Conservation (phyloP, 345 rosid genomes). For the Eutrema japonicum region DNA sequence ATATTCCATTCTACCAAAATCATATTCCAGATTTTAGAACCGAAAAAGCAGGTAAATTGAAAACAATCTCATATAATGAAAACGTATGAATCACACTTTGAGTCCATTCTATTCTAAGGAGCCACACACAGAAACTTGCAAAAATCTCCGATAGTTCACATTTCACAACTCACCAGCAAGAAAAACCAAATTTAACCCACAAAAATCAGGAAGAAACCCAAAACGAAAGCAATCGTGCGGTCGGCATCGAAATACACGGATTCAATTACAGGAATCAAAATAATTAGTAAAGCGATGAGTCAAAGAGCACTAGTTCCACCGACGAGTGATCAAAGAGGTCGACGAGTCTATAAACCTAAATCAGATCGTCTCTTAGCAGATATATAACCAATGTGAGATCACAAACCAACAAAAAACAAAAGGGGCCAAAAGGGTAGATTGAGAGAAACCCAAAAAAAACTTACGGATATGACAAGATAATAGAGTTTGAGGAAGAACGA, state of each 20-base stretch:
- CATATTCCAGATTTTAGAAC: background rate
- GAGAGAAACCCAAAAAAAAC: background rate
- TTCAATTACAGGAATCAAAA: background rate
- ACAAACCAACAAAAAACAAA: background rate
- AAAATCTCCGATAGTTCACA: background rate
- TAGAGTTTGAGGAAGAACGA: too few relatives aligned
- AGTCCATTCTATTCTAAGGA: background rate
- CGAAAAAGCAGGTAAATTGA: background rate
- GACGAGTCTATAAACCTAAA: background rate
- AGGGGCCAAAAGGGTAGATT: background rate
- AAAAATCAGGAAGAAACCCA: background rate
- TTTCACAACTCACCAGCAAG: too few relatives aligned
- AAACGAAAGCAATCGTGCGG: constrained; percentile 30
- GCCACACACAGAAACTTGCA: constrained; percentile 1
- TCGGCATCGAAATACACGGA: background rate
- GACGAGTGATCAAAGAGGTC: too few relatives aligned
- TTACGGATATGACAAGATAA: background rate
- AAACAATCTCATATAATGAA: background rate
- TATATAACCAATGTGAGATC: background rate
- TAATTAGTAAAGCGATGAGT: constrained; percentile 17
- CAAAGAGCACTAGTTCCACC: constrained; percentile 5
- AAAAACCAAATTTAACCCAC: background rate
- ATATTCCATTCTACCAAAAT: too few relatives aligned
- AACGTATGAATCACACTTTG: background rate
- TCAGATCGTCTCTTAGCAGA: constrained; percentile 33